Base-by-base conservation (phyloP, 345 rosid genomes). In the Fremontodendron californicum region DNA sequence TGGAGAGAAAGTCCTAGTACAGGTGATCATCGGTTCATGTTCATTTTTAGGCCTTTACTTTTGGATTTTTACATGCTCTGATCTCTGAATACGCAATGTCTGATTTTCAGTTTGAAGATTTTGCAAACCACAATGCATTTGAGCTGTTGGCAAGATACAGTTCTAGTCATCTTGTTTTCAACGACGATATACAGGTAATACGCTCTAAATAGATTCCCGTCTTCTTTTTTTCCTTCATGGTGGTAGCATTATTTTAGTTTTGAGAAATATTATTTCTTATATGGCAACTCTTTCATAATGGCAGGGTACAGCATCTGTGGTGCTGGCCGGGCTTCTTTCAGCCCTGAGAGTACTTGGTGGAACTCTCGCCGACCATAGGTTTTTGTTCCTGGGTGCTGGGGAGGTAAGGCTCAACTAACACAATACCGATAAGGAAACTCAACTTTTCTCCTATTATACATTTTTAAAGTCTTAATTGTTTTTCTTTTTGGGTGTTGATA, bases 231-330 rank as follows among this genome's bases (percentile, higher is more conserved):
- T 9, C 37, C 23, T 37, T 58, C 13, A 64, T 31, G 6, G 40
- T 21, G 60, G 33, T 4, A 6, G 64, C 5, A 3, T 60, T 19
- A 10, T 46, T 77, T 25, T 40, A n/a, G 19, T 27, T 72, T 23
- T 35, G 42, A 58, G 65, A 19, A 18, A 52, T 39, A 42, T 31
- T 10, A 21, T 52, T 70, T 23, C 46, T 39, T 39, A 71, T 12
- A 19, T 81, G 33, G 9, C 0, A 51, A 72, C 74, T 61, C 23
- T 31, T 18, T 79, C 9, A 13, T 39, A 40, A 69, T 69, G 84
- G 52, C 86, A 96, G 99, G 99, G 99, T 40, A 96, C 99, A 68
- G 97, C 96, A 66, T 96, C 97, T 3, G 99, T 96, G 82, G 98
- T 96, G 48, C 88, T 96, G 71, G 89, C 97, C 1, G 98, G 99